Evolutionary conservation across 2,329 filamentous ascomycete genomes (phyloP).

Genomic region (Juglanconis sp.): DNA sequence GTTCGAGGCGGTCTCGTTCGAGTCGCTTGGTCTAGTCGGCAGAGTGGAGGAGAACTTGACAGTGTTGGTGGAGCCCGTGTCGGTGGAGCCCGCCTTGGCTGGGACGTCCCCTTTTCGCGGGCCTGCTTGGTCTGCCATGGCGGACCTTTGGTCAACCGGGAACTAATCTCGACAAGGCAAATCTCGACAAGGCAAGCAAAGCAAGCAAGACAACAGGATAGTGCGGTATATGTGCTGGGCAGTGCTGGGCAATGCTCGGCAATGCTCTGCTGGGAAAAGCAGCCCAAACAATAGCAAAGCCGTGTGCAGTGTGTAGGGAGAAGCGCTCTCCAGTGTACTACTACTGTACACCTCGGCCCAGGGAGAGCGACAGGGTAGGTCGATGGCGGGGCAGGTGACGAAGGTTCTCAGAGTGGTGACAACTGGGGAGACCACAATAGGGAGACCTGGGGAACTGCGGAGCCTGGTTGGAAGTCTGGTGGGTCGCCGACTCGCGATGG

Average conservation of each 20-base stretch:
- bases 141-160: slow-evolving; percentile 9
- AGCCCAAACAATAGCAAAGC: no score
- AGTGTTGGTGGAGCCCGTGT: slow-evolving; percentile 9
- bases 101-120: slow-evolving; percentile 16
- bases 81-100: slow-evolving; percentile 12
- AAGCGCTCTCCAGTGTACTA: no score
- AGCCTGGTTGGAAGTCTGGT: neutral
- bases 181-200: no score
- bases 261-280: neutral
- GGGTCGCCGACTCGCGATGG: neutral
- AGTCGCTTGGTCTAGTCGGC: slow-evolving; percentile 5
- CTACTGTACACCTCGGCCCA: neutral
- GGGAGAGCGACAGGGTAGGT: neutral
- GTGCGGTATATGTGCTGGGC: neutral
- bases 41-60: slow-evolving; percentile 19
- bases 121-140: slow-evolving; percentile 16
- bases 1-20: slow-evolving; percentile 7
- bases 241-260: neutral
- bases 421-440: neutral
- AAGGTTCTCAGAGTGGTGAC: neutral
- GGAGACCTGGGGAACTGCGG: neutral
- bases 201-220: neutral
- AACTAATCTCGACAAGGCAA: slow-evolving; percentile 3
- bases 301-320: no score
- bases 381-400: neutral